These are phyloP conservation scores for Curvularia lunata DNA, from an alignment of 2,329 filamentous ascomycete species.

Conservation along the genomic window DNA sequence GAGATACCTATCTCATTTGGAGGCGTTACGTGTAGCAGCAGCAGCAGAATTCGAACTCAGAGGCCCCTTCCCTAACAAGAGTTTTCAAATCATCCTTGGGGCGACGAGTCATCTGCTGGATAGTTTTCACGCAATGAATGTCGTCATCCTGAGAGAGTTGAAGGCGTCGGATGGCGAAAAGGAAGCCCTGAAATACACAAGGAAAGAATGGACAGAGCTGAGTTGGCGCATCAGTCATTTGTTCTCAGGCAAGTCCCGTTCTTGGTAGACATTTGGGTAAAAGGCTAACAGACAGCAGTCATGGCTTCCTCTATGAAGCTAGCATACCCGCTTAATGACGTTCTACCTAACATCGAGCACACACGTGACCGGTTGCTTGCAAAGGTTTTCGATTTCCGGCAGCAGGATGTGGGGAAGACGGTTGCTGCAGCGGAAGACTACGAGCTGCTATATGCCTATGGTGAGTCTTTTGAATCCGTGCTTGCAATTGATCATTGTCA, in stretches of 20 bases:
- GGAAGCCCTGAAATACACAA: conserved; percentile 78
- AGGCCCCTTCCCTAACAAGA: conserved; percentile 80
- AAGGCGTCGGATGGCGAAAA: conserved; percentile 80
- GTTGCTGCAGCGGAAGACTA: conserved; percentile 78
- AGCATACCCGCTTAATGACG: conserved; percentile 90
- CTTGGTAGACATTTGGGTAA: background rate
- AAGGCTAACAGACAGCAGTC: conserved; percentile 56
- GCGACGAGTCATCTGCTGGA: conserved; percentile 86
- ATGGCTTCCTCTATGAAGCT: conserved; percentile 92
- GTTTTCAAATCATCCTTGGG: conserved; percentile 75
- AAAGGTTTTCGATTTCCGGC: conserved; percentile 85
- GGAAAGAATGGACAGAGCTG: conserved; percentile 77
- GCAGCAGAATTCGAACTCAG: conserved; percentile 87
- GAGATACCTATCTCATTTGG: conserved; percentile 75
- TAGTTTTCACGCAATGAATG: conserved; percentile 94
- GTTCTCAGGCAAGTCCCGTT: conserved; percentile 60
- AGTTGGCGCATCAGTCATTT: conserved; percentile 92
- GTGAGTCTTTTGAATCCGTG: conserved; percentile 49
- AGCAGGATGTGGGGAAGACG: conserved; percentile 62
- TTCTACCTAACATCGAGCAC: conserved; percentile 80
- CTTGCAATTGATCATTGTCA: background rate
- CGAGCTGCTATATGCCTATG: conserved; percentile 91
- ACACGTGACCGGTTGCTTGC: conserved; percentile 82
- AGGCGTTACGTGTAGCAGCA: conserved; percentile 74
- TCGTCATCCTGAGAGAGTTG: conserved; percentile 82